Evolutionary conservation across 2,329 filamentous ascomycete genomes (phyloP).

Genomic region (Claviceps sp.): DNA sequence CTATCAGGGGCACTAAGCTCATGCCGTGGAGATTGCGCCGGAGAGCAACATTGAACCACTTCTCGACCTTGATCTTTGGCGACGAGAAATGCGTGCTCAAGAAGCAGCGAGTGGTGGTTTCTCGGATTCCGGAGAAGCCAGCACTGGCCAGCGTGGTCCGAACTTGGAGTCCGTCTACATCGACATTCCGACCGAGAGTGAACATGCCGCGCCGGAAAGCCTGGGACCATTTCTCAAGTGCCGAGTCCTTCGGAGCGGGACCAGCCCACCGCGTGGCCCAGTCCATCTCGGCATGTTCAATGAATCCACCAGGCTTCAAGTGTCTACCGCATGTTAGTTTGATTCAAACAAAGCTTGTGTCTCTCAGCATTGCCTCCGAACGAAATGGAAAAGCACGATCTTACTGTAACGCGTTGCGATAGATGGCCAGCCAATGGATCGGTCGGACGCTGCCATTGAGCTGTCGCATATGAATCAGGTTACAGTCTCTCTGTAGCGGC

Average conservation of each 20-base stretch:
- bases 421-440: conserved; percentile 55
- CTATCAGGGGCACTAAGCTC: conserved; percentile 59
- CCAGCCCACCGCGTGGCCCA: conserved; percentile 62
- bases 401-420: conserved; percentile 54
- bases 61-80: conserved; percentile 55
- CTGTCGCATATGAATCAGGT: conserved; percentile 74
- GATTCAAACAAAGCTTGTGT: too few relatives aligned
- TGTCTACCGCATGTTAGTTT: conserved; percentile 38
- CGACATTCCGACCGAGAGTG: conserved; percentile 50
- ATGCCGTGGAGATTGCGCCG: conserved; percentile 60
- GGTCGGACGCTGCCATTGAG: conserved; percentile 63
- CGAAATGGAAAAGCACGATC: conserved; percentile 18
- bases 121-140: conserved; percentile 70
- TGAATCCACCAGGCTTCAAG: conserved; percentile 61
- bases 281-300: conserved; percentile 88
- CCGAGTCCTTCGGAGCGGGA: conserved; percentile 41
- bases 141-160: conserved; percentile 47
- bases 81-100: conserved; percentile 62
- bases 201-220: conserved; percentile 56
- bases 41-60: conserved; percentile 74
- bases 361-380: too few relatives aligned
- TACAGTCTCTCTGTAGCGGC: conserved; percentile 40
- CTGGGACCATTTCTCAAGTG: conserved; percentile 55
- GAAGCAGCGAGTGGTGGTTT: conserved; percentile 55
- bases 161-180: conserved; percentile 37